Evolutionary conservation across 768 basidiomycete genomes (phyloP).

Genomic region (Naematelia aurantialba): DNA sequence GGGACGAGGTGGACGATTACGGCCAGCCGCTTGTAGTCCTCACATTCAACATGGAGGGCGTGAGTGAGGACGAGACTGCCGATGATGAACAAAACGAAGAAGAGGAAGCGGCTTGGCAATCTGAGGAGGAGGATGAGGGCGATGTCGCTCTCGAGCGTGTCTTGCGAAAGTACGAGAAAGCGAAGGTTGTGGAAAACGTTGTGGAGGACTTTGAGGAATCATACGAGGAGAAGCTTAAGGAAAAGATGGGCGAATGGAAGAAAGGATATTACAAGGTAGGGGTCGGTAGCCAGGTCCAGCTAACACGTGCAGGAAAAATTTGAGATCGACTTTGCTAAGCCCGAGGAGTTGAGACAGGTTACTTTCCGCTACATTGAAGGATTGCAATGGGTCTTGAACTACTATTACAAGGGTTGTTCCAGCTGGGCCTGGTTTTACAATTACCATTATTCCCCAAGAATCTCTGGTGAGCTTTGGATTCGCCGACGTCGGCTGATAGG

Average conservation of each 20-base stretch:
- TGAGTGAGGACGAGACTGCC: slow-evolving; percentile 35
- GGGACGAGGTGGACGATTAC: slow-evolving; percentile 88
- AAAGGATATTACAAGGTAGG: slow-evolving; percentile 77
- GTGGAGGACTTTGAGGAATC: slow-evolving; percentile 66
- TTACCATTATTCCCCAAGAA: slow-evolving; percentile 95
- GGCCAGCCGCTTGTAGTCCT: slow-evolving; percentile 51
- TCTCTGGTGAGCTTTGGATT: slow-evolving; percentile 65
- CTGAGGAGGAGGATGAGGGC: slow-evolving; percentile 58
- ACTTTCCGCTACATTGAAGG: slow-evolving; percentile 84
- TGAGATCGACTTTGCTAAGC: slow-evolving; percentile 66
- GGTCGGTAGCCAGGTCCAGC: slow-evolving; percentile 2
- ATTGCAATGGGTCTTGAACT: slow-evolving; percentile 98
- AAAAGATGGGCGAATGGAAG: slow-evolving; percentile 94
- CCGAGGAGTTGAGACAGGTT: slow-evolving; percentile 65
- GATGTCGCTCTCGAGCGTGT: slow-evolving; percentile 71
- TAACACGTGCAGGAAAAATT: slow-evolving; percentile 68
- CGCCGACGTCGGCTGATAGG: slow-evolving; percentile 1
- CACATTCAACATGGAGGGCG: slow-evolving; percentile 45
- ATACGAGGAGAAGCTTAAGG: slow-evolving; percentile 66
- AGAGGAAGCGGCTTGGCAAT: slow-evolving; percentile 50
- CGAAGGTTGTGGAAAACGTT: slow-evolving; percentile 68
- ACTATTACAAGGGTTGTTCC: slow-evolving; percentile 94
- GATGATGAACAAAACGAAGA: slow-evolving; percentile 36
- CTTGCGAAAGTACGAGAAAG: slow-evolving; percentile 80
- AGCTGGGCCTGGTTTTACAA: slow-evolving; percentile 99